Conservation (phyloP, 805 yeast genomes). For the Candida sakaeoensis region DNA sequence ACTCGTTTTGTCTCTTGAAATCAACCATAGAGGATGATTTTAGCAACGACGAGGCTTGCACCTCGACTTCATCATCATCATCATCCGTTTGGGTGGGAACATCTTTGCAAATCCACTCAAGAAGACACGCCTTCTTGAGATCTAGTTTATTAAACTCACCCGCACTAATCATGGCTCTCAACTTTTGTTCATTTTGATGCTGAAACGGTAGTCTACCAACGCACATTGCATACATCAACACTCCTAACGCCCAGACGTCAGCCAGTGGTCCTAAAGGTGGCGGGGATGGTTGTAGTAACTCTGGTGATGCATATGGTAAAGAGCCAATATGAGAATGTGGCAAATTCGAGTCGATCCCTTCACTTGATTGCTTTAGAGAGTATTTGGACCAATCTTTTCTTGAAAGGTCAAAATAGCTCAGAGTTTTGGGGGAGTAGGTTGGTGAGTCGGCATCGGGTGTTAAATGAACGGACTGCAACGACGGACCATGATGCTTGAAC, state of each 20-base stretch:
- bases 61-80: neutral
- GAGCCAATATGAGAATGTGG: constrained; percentile 82
- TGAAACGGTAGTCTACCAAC: constrained; percentile 77
- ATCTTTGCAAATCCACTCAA: constrained; percentile 22
- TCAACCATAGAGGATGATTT: constrained; percentile 17
- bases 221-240: constrained; percentile 66
- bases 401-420: neutral
- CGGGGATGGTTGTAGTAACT: constrained; percentile 62
- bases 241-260: constrained; percentile 92
- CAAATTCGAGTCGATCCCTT: constrained; percentile 34
- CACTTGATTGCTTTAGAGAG: neutral
- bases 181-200: constrained; percentile 77
- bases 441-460: constrained; percentile 17
- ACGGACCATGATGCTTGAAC: constrained; percentile 28
- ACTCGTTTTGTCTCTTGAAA: constrained; percentile 15
- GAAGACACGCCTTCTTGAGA: constrained; percentile 39
- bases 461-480: constrained; percentile 28
- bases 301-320: constrained; percentile 90
- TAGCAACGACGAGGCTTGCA: constrained; percentile 7
- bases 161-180: constrained; percentile 66
- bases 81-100: constrained; percentile 9
- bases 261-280: constrained; percentile 61
- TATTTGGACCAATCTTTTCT: constrained; percentile 4
- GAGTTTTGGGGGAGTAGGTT: neutral
- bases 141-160: constrained; percentile 55